phyloP scores from a whole-genome alignment of 441 rosid species.

The Populus hybrid region DNA sequence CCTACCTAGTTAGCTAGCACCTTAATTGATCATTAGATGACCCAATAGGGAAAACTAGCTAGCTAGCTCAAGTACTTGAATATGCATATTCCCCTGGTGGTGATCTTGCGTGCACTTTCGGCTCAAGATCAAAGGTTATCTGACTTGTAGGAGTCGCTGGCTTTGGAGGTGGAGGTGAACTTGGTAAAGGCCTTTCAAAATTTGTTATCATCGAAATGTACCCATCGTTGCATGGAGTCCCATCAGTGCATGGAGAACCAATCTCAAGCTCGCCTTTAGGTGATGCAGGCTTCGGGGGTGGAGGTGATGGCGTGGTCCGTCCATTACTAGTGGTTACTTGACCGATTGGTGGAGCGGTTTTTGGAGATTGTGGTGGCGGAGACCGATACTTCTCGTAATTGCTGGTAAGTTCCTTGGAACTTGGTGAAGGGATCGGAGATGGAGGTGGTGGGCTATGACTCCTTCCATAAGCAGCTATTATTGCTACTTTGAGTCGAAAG shows the following conservation, averaged over 20 bases:
- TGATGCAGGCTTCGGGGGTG: neutral
- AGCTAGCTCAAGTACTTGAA: neutral
- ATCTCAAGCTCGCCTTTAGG: neutral
- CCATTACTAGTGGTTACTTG: neutral
- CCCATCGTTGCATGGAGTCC: neutral
- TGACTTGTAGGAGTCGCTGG: neutral
- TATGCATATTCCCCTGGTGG: neutral
- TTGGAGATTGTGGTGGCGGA: neutral
- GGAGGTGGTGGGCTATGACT: neutral
- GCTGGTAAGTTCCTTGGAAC: neutral
- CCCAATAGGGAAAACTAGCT: no score
- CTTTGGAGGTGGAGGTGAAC: constrained; percentile 1
- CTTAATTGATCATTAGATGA: no score
- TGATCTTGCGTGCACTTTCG: neutral
- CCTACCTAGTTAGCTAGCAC: no score
- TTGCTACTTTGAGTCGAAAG: neutral
- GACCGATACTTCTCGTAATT: neutral
- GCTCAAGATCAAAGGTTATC: neutral
- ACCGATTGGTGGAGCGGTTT: neutral
- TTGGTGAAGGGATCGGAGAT: neutral
- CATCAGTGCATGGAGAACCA: neutral
- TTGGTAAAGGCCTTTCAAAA: neutral
- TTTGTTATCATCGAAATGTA: constrained; percentile 1
- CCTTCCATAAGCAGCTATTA: neutral
- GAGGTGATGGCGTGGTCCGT: neutral